Base-by-base conservation (phyloP, 2,329 filamentous ascomycete species). In the Trichoderma lentiforme region DNA sequence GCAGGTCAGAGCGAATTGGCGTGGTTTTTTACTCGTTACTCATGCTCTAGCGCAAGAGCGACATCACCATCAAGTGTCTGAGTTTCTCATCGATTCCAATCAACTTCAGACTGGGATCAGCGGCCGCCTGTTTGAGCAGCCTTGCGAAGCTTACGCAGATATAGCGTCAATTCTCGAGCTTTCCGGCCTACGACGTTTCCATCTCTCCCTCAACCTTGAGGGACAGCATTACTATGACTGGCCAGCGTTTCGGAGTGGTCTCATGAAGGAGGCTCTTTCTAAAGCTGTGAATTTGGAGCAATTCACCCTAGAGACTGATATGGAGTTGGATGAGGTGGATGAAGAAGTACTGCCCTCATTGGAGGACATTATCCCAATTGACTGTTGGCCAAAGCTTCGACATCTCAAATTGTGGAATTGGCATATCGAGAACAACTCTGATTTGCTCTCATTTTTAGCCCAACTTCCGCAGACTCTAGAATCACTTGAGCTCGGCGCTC, bases 341-440 rank as follows among this genome's bases (percentile, higher is more conserved):
- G 21, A 67, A 24, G 30, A 61, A 56, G 5, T 74, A 11, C 73
- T 68, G 0, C 24, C 77, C 6, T 76, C 79, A 0, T 71, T 83
- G 7, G 60, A 71, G 2, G 75, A 58, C 3, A 76, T 83, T 6
- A 77, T 83, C 15, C 78, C 80, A 0, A 15, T 80, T 3, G 72
- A 78, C 0, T 74, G 71, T 1, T 81, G 77, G 80, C 51, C 71
- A 0, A 72, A 71, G 0, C 73, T 84, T 7, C 73, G 73, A 0
- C 79, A 80, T 34, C 80, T 83, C 71, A 72, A 75, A 3, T 74
- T 83, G 2, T 77, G 74, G 1, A 61, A 73, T 15, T 78, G 79
- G 6, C 15, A 76, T 0, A 76, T 81, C 0, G 64, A 61, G 26
- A 70, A 78, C 36, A 71, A 78, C 34, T 58, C 72, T 1, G 78